Conservation (phyloP, 78 protist genomes). For the Parvularia atlantis region DNA sequence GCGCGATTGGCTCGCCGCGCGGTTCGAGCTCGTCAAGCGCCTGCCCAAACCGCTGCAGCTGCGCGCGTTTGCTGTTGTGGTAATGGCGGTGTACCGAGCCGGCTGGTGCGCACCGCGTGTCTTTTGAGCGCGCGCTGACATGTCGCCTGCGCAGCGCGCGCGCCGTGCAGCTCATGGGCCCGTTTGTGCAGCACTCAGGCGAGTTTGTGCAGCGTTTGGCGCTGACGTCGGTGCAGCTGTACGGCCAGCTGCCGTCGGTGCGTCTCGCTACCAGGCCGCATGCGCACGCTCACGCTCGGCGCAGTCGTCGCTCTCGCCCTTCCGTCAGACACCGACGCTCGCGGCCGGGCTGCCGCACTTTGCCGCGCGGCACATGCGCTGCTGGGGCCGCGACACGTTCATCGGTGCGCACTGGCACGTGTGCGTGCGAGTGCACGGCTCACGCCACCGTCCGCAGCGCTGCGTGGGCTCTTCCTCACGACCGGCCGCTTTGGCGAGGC, state of each 20-base stretch:
- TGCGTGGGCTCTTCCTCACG: slow-evolving; percentile 59
- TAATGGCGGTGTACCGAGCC: too few relatives aligned
- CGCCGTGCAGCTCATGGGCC: too few relatives aligned
- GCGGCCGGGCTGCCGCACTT: slow-evolving; percentile 92
- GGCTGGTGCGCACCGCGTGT: too few relatives aligned
- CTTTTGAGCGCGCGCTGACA: too few relatives aligned
- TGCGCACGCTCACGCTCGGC: neutral
- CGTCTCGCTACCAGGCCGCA: neutral
- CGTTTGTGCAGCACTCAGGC: neutral
- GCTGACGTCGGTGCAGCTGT: slow-evolving; percentile 37
- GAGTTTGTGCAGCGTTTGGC: slow-evolving; percentile 32
- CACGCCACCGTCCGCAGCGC: slow-evolving; percentile 6
- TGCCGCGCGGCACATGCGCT: slow-evolving; percentile 74
- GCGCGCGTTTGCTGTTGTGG: too few relatives aligned
- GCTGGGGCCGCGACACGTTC: slow-evolving; percentile 57
- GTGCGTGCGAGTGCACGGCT: too few relatives aligned
- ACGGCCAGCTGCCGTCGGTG: slow-evolving; percentile 1
- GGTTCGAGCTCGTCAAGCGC: neutral
- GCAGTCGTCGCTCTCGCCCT: too few relatives aligned
- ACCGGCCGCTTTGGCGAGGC: slow-evolving; percentile 53
- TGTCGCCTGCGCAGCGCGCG: too few relatives aligned
- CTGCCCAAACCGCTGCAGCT: too few relatives aligned
- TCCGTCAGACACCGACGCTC: slow-evolving; percentile 12
- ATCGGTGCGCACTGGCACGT: neutral
- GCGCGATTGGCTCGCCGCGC: neutral